Evolutionary conservation across 228 moss, liverwort and hornwort species (phyloP), one percentile per base, ranked within the genome.

Genomic region (Sphagnum fallax): DNA sequence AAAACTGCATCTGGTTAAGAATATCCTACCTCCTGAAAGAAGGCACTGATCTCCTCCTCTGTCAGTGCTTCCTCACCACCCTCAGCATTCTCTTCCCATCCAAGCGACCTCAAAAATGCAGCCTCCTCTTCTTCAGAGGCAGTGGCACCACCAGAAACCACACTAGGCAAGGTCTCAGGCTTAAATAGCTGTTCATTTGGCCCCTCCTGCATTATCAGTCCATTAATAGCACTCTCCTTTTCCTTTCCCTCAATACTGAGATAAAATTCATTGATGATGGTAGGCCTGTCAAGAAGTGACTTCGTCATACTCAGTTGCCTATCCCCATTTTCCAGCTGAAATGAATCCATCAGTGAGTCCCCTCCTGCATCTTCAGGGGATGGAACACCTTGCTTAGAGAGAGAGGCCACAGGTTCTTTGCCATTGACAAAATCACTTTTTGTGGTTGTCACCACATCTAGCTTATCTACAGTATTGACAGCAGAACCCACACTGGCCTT

Each of bases 21-120:
- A 60, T 80, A 55, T 8, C 55, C 61, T 76, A 87, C 87, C 87
- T 75, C 78, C 80, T 80, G 78, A 6, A 75, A 74, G 71, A 98
- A 98, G 67, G 97, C 81, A 75, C 90, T 93, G 59, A 98, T 98
- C 78, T 98, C 98, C 75, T 98, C 98, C 75, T 98, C 90, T 32
- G 98, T 98, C 63, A 94, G 66, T 32, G 84, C 92, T 71, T 86
- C 86, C 64, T 85, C 93, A 15, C 87, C 89, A 75, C 86, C 92
- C 75, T 94, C 98, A 63, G 89, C 82, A 70, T 84, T 80, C 65
- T 89, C 88, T 75, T 84, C 91, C 98, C 98, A 98, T 69, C 98
- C 98, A 47, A 98, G 89, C 57, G 98, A 98, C 75, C 94, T 84
- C 90, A 98, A 90, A 79, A 94, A 98, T 62, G 90, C 87, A 76